phyloP scores from a whole-genome alignment of 495 filamentous ascomycete genomes.

The Melanomma pulvis-pyrius region DNA sequence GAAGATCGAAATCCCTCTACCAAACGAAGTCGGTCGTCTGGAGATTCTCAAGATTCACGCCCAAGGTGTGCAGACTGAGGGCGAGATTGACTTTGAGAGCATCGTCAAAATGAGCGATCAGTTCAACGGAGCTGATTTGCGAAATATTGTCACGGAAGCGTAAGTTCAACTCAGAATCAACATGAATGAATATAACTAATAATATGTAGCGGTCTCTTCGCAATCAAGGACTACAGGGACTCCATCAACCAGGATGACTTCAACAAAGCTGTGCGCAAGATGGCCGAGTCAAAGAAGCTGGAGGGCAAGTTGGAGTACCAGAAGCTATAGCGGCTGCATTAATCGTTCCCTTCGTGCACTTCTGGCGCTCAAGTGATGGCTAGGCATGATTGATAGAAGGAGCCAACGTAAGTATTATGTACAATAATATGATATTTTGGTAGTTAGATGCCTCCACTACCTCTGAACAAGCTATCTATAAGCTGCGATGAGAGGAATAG shows the following conservation, averaged over 20 bases:
- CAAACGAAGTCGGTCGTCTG: conserved; percentile 96
- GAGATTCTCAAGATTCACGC: conserved; percentile 99
- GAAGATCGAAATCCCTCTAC: conserved; percentile 98
- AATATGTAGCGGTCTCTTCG: conserved; percentile 75
- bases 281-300: conserved; percentile 95
- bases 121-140: conserved; percentile 93
- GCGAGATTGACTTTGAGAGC: conserved; percentile 98
- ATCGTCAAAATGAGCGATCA: conserved; percentile 99
- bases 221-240: conserved; percentile 96
- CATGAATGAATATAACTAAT: conserved; percentile 8
- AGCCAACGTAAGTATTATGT: conserved; percentile 21
- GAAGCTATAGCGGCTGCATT: conserved; percentile 70
- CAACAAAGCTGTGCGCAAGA: conserved; percentile 96
- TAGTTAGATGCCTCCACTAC: conserved; percentile 6
- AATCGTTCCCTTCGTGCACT: not conserved
- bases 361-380: not conserved
- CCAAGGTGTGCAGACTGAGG: conserved; percentile 79
- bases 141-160: conserved; percentile 99
- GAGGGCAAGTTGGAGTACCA: conserved; percentile 98
- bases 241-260: conserved; percentile 97
- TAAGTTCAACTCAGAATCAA: conserved; percentile 54
- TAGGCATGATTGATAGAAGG: conserved; percentile 9
- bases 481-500: not conserved
- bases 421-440: conserved; percentile 16
- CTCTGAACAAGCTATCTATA: conserved; percentile 15